These are phyloP conservation scores for Polytrichum commune DNA, from an alignment of 225 moss, liverwort and hornwort species.

Conservation along the genomic window DNA sequence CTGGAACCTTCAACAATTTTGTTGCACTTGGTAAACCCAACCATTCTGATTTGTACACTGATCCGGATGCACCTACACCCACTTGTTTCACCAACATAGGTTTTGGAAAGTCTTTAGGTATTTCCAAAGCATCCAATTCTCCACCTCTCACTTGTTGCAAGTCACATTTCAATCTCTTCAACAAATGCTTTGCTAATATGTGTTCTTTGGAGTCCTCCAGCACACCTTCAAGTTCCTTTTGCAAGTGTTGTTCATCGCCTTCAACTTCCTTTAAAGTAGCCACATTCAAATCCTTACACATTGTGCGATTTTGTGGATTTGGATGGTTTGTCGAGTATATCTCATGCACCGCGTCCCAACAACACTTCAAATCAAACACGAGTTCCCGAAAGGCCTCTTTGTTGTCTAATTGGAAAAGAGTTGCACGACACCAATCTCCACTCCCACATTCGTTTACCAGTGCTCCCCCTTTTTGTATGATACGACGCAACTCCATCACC, in stretches of 20 bases:
- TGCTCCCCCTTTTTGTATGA: not conserved
- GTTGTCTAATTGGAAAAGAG: not conserved
- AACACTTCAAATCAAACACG: not conserved
- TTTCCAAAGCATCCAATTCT: not conserved
- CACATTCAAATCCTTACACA: too few relatives aligned
- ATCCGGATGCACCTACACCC: not conserved
- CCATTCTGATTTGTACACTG: constrained; percentile 4
- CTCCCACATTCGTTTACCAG: not conserved
- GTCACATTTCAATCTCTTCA: constrained; percentile 20
- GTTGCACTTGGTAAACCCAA: too few relatives aligned
- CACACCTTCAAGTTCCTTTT: not conserved
- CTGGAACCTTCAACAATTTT: too few relatives aligned
- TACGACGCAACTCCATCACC: too few relatives aligned
- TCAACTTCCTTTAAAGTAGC: not conserved
- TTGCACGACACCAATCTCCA: not conserved
- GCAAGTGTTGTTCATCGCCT: not conserved
- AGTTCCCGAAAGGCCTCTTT: constrained; percentile 3
- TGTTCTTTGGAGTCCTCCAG: not conserved
- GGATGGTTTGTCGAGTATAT: not conserved
- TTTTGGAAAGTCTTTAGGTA: not conserved
- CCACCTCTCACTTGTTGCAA: constrained; percentile 8
- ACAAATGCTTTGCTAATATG: constrained; percentile 29
- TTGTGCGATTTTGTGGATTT: not conserved
- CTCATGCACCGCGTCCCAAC: not conserved
- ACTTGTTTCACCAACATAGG: not conserved